phyloP scores from a whole-genome alignment of 768 basidiomycete species.

The Cyclocybe aegerita region DNA sequence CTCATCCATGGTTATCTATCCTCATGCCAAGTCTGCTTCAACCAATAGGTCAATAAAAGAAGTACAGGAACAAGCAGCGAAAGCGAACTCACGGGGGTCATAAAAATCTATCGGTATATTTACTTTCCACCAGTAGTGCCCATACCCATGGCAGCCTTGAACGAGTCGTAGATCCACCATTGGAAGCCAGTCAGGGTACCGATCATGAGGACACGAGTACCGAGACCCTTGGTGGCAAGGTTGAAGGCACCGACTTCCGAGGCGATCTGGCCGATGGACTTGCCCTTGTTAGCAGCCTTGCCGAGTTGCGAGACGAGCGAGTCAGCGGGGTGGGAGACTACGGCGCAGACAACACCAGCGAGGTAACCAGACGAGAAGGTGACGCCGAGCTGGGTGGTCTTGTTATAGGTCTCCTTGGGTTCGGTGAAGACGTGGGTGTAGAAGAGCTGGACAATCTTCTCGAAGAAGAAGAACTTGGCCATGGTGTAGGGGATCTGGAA shows the following conservation, averaged over 20 bases:
- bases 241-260: slow-evolving; percentile 63
- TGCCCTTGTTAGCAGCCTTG: slow-evolving; percentile 85
- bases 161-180: slow-evolving; percentile 93
- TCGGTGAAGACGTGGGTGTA: slow-evolving; percentile 84
- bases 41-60: background rate
- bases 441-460: slow-evolving; percentile 84
- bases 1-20: slow-evolving; percentile 11
- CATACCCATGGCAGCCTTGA: slow-evolving; percentile 82
- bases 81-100: slow-evolving; percentile 6
- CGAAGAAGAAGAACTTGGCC: slow-evolving; percentile 98
- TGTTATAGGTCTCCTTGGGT: slow-evolving; percentile 76
- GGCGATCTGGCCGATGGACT: slow-evolving; percentile 68
- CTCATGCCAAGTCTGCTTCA: background rate
- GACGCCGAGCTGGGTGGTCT: slow-evolving; percentile 83
- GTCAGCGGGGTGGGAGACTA: slow-evolving; percentile 97
- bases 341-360: slow-evolving; percentile 93
- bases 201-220: slow-evolving; percentile 86
- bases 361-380: slow-evolving; percentile 92
- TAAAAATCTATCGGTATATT: slow-evolving; percentile 12
- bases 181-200: slow-evolving; percentile 74
- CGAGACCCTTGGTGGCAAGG: slow-evolving; percentile 83
- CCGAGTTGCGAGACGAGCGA: slow-evolving; percentile 92
- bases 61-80: background rate
- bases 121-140: slow-evolving; percentile 90
- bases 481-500: slow-evolving; percentile 93